phyloP scores from a whole-genome alignment of 352 stramenopile species.

The Globisporangium nodosum region DNA sequence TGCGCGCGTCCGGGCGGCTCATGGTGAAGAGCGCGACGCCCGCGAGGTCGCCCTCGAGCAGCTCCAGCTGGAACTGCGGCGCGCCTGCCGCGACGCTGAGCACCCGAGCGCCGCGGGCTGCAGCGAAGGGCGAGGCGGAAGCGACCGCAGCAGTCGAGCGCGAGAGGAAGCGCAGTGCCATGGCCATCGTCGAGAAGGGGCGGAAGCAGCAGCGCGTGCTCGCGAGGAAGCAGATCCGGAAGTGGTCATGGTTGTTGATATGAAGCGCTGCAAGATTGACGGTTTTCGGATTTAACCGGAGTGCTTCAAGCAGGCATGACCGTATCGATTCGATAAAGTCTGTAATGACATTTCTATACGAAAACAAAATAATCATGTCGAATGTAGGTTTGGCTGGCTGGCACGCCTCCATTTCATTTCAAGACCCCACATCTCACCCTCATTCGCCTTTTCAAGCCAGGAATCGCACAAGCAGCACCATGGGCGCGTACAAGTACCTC shows the following conservation, averaged over 20 bases:
- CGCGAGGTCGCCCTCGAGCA: constrained; percentile 42
- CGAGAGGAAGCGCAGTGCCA: constrained; percentile 10
- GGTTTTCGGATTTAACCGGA: neutral
- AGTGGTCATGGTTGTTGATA: neutral
- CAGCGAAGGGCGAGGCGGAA: neutral
- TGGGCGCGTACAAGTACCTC: constrained; percentile 99
- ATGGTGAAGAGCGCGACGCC: constrained; percentile 78
- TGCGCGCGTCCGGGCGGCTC: constrained; percentile 62
- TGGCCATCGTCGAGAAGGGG: constrained; percentile 1
- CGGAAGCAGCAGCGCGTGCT: neutral
- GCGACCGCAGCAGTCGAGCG: neutral
- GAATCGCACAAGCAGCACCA: constrained; percentile 40
- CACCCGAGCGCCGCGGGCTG: neutral
- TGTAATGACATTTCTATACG: neutral
- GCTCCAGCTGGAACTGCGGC: constrained; percentile 56
- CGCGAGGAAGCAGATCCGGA: neutral
- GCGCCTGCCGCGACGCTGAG: constrained; percentile 13
- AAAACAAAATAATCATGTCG: constrained; percentile 5
- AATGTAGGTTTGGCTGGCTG: constrained; percentile 8
- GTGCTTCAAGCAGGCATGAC: neutral
- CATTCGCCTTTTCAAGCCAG: constrained; percentile 42
- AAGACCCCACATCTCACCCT: neutral
- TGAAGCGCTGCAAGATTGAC: neutral
- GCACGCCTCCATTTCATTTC: neutral
- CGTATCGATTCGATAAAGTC: neutral